Evolutionary conservation across 1,284 basidiomycete genomes (phyloP).

Genomic region (Anthracocystis walkeri): DNA sequence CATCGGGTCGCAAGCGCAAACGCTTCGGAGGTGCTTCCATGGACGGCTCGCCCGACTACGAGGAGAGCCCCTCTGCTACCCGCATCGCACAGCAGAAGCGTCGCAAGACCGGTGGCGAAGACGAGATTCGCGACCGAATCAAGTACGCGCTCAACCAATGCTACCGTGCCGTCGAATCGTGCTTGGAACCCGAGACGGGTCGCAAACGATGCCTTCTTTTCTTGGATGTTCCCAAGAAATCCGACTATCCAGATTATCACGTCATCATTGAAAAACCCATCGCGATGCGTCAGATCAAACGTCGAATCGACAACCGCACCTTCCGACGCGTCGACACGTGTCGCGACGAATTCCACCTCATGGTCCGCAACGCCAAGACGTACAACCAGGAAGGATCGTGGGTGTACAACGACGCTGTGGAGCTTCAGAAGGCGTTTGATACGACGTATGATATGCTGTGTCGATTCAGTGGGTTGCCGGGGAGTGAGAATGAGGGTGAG

Average conservation of each 20-base stretch:
- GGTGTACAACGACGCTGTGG: slow-evolving; percentile 87
- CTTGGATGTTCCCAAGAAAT: slow-evolving; percentile 69
- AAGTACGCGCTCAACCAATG: slow-evolving; percentile 86
- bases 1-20: slow-evolving; percentile 63
- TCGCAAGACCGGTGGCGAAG: slow-evolving; percentile 76
- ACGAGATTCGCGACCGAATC: slow-evolving; percentile 73
- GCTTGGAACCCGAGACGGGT: slow-evolving; percentile 77
- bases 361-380: slow-evolving; percentile 89
- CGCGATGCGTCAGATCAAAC: slow-evolving; percentile 86
- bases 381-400: slow-evolving; percentile 77
- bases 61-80: slow-evolving; percentile 38
- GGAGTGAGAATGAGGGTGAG: slow-evolving; percentile 51
- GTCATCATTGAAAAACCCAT: slow-evolving; percentile 79
- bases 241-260: slow-evolving; percentile 89
- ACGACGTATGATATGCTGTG: slow-evolving; percentile 58
- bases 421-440: slow-evolving; percentile 66
- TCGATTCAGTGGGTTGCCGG: slow-evolving; percentile 52
- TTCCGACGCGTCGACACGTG: slow-evolving; percentile 83
- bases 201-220: slow-evolving; percentile 67
- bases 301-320: slow-evolving; percentile 78
- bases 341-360: slow-evolving; percentile 83
- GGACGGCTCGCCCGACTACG: slow-evolving; percentile 49
- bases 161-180: slow-evolving; percentile 81
- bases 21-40: slow-evolving; percentile 47
- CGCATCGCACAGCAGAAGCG: slow-evolving; percentile 73